Base-by-base conservation (phyloP, 2,329 filamentous ascomycete genomes). In the Cercospora citrullina region DNA sequence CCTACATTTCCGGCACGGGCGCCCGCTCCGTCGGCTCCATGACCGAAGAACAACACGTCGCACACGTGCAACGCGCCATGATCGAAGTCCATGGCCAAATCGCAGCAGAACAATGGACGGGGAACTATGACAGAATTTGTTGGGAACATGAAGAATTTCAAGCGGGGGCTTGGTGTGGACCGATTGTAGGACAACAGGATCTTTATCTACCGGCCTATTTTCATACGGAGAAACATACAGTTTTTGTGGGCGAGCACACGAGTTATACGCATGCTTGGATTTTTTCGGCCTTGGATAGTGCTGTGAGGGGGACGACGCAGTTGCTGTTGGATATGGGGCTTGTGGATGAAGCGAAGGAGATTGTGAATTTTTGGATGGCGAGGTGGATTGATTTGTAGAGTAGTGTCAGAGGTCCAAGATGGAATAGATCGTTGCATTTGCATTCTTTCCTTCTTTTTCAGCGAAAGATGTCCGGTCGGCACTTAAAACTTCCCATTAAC, bases 211-310 rank as follows among this genome's bases (percentile, higher is more conserved):
- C 90, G 0, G 87, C 89, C n/a, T 92, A 91, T 74, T 91, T 90
- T 74, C 86, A 88, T 75, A 91, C 89, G 0, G 87, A 92, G 77
- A 84, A 84, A 70, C 87, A 89, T 59, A 88, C 89, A n/a, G 87
- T 91, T 36, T 91, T 91, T 68, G 81, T 76, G 1, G 75, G 75
- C 2, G 90, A 92, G 76, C 89, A 91, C 75, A 91, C 89, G 0
- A 87, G 85, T 6, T 91, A 89, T 75, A 92, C 90, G 0, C 90
- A 92, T 74, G 89, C 88, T 1, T 91, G 89, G 89, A 89, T 91
- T 60, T 85, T 86, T 33, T 87, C 85, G 2, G 89, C 90, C 0
- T 79, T 92, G 4, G 89, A 92, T 75, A 89, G 86, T 10, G 89
- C 87, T 0, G 86, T 91, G 1, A 81, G 90, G 1, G 88, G 89